Conservation (phyloP, 768 basidiomycete species). For the Crepidotus variabilis region DNA sequence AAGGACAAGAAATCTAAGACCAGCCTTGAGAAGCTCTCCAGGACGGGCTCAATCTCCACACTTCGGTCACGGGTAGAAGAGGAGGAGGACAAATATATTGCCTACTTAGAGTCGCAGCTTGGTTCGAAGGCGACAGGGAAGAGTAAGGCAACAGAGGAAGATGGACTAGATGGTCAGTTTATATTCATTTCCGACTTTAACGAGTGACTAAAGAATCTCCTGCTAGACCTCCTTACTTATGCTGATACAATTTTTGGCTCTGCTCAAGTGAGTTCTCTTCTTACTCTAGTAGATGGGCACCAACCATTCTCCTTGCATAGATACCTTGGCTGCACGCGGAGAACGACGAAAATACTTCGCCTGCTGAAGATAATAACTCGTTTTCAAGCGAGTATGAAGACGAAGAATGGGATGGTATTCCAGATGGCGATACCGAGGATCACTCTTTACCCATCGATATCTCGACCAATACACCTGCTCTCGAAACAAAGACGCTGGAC, state of each 20-base stretch:
- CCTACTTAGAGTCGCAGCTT: slow-evolving; percentile 76
- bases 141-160: slow-evolving; percentile 52
- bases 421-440: background rate
- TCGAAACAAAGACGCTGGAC: background rate
- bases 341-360: slow-evolving; percentile 7
- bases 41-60: background rate
- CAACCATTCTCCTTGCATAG: background rate
- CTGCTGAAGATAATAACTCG: slow-evolving; percentile 11
- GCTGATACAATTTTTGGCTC: slow-evolving; percentile 32
- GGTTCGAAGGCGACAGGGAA: slow-evolving; percentile 45
- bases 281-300: background rate
- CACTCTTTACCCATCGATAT: too few species aligned
- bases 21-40: background rate
- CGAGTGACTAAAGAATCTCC: background rate
- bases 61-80: slow-evolving; percentile 27
- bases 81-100: slow-evolving; percentile 84
- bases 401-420: slow-evolving; percentile 33
- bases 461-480: too few species aligned
- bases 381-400: slow-evolving; percentile 12
- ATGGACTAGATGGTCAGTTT: slow-evolving; percentile 78
- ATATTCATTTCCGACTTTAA: background rate
- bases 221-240: slow-evolving; percentile 53
- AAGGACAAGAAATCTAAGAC: background rate
- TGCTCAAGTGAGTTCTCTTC: slow-evolving; percentile 9
- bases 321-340: slow-evolving; percentile 9